Evolutionary conservation across 2,329 filamentous ascomycete species (phyloP).

Genomic region (Dactylellina haptotyla): DNA sequence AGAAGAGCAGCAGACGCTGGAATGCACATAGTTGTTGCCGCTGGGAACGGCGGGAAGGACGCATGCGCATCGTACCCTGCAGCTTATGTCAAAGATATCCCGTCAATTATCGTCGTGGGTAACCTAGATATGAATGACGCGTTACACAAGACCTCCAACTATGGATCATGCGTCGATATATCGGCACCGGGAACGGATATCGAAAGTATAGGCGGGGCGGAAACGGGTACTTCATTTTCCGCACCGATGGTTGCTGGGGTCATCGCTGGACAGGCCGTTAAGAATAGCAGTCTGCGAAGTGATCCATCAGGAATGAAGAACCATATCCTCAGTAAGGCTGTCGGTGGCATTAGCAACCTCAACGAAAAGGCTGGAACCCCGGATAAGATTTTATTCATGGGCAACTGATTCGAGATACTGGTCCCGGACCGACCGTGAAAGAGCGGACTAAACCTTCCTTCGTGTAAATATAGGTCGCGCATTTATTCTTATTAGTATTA

Average conservation of each 20-base stretch:
- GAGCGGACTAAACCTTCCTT: too few relatives aligned
- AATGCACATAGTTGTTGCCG: constrained; percentile 29
- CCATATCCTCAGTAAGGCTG: constrained; percentile 18
- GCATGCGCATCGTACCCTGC: constrained; percentile 22
- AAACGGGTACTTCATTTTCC: constrained; percentile 12
- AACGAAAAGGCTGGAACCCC: background rate
- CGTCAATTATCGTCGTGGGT: constrained; percentile 19
- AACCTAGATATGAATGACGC: constrained; percentile 9
- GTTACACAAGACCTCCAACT: constrained; percentile 15
- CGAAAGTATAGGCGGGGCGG: constrained; percentile 61
- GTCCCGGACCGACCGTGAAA: too few relatives aligned
- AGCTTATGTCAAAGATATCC: constrained; percentile 18
- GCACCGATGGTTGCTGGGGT: constrained; percentile 25
- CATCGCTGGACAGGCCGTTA: constrained; percentile 33
- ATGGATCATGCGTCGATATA: constrained; percentile 25
- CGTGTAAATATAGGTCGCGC: too few relatives aligned
- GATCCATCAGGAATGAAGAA: constrained; percentile 28
- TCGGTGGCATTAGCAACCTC: constrained; percentile 15
- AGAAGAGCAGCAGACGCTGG: constrained; percentile 3
- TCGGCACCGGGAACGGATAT: constrained; percentile 59
- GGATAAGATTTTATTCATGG: constrained; percentile 3
- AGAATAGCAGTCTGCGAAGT: constrained; percentile 10
- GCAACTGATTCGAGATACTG: too few relatives aligned
- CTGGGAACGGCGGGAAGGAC: constrained; percentile 18
- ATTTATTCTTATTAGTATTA: too few relatives aligned